phyloP scores from a whole-genome alignment of 31 red algal genomes.

The Porphyra umbilicalis region DNA sequence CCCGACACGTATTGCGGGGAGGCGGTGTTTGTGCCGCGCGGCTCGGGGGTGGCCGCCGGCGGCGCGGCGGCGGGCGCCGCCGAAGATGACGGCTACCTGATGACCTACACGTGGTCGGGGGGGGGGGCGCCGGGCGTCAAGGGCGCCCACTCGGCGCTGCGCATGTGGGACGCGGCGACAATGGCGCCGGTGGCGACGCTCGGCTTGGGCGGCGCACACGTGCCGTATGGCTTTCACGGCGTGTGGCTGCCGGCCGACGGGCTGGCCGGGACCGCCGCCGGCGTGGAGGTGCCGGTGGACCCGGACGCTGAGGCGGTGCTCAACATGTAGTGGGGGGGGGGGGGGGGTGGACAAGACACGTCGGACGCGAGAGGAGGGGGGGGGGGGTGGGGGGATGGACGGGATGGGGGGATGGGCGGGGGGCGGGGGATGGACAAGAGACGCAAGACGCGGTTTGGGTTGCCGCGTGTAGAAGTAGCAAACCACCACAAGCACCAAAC shows the following conservation, averaged over 20 bases:
- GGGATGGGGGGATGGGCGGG: too few species aligned
- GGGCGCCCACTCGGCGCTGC: neutral
- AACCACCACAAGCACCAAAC: too few species aligned
- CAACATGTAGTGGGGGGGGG: neutral
- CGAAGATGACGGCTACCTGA: slow-evolving; percentile 11
- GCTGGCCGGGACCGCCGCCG: neutral
- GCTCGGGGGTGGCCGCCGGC: neutral
- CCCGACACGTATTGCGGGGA: neutral
- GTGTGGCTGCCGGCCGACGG: neutral
- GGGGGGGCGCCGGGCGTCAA: neutral
- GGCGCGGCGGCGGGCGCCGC: neutral
- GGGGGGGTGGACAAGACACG: too few species aligned
- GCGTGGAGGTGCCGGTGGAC: neutral
- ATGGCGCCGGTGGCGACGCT: neutral
- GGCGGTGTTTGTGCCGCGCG: slow-evolving; percentile 1
- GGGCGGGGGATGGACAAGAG: too few species aligned
- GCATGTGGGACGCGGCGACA: neutral
- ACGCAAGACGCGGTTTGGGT: too few species aligned
- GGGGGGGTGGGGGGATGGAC: neutral
- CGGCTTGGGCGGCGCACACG: neutral
- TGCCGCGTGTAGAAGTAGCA: too few species aligned
- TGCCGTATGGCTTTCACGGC: neutral
- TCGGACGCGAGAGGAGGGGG: too few species aligned
- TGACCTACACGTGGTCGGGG: neutral
- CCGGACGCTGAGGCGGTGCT: neutral